Base-by-base conservation (phyloP, 2,329 filamentous ascomycete species). In the Hypoxylon sp. region DNA sequence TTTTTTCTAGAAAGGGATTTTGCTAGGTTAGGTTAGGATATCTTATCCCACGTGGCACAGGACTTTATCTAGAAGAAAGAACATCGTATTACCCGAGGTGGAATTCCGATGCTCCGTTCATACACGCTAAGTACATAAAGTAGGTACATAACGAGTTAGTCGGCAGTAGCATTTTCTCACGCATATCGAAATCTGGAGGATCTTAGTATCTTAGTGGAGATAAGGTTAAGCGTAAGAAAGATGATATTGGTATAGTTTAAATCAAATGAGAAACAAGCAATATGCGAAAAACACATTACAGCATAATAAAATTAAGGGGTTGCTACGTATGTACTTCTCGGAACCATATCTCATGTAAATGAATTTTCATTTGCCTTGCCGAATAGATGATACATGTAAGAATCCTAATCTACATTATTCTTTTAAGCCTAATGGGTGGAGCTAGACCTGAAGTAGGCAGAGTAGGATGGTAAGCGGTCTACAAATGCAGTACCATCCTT, bases 31-130 rank as follows among this genome's bases (percentile, higher is more conserved):
- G 7, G 24, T 34, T 34, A 34, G 30, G 8, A 1, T 11, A 11
- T 34, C 32, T 56, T 55, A 56, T 62, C 32, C 58, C 62, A 65
- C 62, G 62, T 65, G 62, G 62, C 57, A 53, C 41, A 47, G 43
- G 13, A 24, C 43, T n/a, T n/a, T n/a, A n/a, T n/a, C n/a, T n/a
- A n/a, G n/a, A n/a, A n/a, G 43, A 20, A 46, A 26, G 19, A 46
- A 46, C 20, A 22, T 46, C 43, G 43, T 22, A 44, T 6, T 24
- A 15, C 15, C 20, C 13, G 5, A 20, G 17, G 3, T 7, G 15
- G 7, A 41, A 41, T 17, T 11, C 32, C 32, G 11, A 15, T 37
- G 13, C 32, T n/a, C 32, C 11, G 32, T 15, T 37, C 32, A 15
- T 37, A 37, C 13, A 13, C 13, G 30, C 15, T 37, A 37, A n/a